Evolutionary conservation across 2,329 filamentous ascomycete species (phyloP).

Genomic region (Rhynchosporium graminicola): DNA sequence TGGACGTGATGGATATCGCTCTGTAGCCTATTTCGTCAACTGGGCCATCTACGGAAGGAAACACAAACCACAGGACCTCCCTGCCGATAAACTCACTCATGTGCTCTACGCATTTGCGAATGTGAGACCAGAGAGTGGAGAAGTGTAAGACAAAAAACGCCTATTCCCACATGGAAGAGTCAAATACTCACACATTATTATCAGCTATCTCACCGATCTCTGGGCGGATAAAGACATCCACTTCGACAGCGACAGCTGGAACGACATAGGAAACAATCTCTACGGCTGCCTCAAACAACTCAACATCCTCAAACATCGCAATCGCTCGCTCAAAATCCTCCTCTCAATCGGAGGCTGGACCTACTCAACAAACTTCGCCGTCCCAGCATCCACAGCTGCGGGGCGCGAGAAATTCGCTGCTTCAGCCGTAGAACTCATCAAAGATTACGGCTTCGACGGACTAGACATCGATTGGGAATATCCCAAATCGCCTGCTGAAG

Average conservation of each 20-base stretch:
- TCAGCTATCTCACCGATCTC: constrained; percentile 55
- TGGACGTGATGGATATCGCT: constrained; percentile 53
- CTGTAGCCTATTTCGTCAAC: constrained; percentile 48
- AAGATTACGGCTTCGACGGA: constrained; percentile 77
- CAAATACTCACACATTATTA: constrained; percentile 15
- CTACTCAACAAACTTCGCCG: constrained; percentile 81
- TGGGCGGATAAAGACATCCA: constrained; percentile 62
- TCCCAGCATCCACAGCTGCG: constrained; percentile 67
- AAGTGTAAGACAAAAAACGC: constrained; percentile 57
- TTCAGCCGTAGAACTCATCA: constrained; percentile 72
- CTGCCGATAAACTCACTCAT: constrained; percentile 80
- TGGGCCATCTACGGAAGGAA: constrained; percentile 84
- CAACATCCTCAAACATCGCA: constrained; percentile 76
- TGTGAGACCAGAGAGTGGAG: constrained; percentile 73
- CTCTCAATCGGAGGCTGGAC: constrained; percentile 93
- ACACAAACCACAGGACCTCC: constrained; percentile 82
- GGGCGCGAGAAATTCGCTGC: constrained; percentile 73
- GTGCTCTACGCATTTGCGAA: constrained; percentile 92
- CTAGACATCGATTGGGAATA: constrained; percentile 72
- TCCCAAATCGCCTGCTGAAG: constrained; percentile 56
- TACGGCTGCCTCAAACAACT: constrained; percentile 91
- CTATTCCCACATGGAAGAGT: too few species aligned
- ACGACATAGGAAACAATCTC: constrained; percentile 73
- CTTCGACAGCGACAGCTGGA: constrained; percentile 68
- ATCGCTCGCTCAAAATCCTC: constrained; percentile 82